Evolutionary conservation across 305 asterid species (phyloP).

Genomic region (Nicotiana rustica): DNA sequence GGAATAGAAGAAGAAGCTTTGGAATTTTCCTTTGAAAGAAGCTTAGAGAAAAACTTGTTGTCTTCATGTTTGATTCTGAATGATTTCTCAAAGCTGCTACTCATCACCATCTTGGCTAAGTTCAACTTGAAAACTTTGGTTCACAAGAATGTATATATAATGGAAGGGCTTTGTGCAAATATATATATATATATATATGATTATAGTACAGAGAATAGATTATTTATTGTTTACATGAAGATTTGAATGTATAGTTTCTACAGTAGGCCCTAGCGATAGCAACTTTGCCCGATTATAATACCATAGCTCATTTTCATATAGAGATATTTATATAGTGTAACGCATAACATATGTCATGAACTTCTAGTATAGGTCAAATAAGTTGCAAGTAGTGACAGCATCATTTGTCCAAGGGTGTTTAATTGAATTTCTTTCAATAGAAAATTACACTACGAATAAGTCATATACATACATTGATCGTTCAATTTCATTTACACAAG

Average conservation of each 20-base stretch:
- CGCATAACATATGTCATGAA: background rate
- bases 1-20: conserved; percentile 53
- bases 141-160: background rate
- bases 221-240: conserved; percentile 10
- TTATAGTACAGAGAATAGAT: background rate
- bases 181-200: background rate
- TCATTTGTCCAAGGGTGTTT: too few species aligned
- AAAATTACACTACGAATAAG: background rate
- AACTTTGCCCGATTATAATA: background rate
- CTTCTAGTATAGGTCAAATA: background rate
- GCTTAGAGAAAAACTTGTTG: conserved; percentile 56
- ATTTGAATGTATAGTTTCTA: background rate
- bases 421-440: background rate
- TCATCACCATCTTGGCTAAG: conserved; percentile 37
- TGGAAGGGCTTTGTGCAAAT: background rate
- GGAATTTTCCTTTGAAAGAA: conserved; percentile 59
- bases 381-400: background rate
- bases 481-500: too few species aligned
- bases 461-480: too few species aligned
- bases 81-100: conserved; percentile 46
- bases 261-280: conserved; percentile 26
- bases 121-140: conserved; percentile 22
- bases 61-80: conserved; percentile 56
- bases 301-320: background rate
- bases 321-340: background rate